Conservation (phyloP, 345 rosid species). For the Draba incana region DNA sequence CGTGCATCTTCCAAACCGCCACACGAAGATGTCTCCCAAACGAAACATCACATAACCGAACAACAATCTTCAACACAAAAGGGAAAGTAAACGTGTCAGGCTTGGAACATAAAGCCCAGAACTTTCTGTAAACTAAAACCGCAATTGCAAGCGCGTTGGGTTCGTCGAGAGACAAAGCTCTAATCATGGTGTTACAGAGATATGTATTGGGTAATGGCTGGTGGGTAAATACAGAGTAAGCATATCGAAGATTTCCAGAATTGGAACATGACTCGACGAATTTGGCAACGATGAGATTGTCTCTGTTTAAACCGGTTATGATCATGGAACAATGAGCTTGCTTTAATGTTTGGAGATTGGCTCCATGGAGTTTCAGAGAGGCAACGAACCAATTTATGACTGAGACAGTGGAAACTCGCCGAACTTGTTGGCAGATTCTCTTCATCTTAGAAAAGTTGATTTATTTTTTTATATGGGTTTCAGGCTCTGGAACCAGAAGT, state of each 20-base stretch:
- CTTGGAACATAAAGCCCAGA: slow-evolving; percentile 49
- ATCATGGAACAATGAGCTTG: slow-evolving; percentile 60
- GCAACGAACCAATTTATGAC: slow-evolving; percentile 12
- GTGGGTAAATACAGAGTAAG: slow-evolving; percentile 49
- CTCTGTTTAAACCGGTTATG: slow-evolving; percentile 44
- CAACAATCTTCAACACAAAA: slow-evolving; percentile 55
- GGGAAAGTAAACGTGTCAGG: slow-evolving; percentile 76
- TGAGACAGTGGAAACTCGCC: background rate
- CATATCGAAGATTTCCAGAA: slow-evolving; percentile 56
- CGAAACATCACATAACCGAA: slow-evolving; percentile 42
- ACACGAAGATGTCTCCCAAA: slow-evolving; percentile 52
- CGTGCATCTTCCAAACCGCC: slow-evolving; percentile 48
- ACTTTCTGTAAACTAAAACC: slow-evolving; percentile 51
- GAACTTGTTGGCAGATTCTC: no score
- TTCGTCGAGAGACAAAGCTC: slow-evolving; percentile 50
- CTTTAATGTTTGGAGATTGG: slow-evolving; percentile 49
- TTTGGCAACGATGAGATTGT: slow-evolving; percentile 48
- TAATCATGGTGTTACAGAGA: slow-evolving; percentile 63
- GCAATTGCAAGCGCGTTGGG: slow-evolving; percentile 40
- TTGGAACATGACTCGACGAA: slow-evolving; percentile 56
- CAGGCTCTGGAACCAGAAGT: no score
- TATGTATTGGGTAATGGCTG: slow-evolving; percentile 41
- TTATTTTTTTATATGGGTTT: no score
- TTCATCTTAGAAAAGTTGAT: no score
- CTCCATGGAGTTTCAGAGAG: slow-evolving; percentile 42